Percentiles rank a stretch among this genome's conserved stretches.
Evolutionary conservation across 768 basidiomycete species (phyloP).

Genomic region (Leucocoprinus leucothites): DNA sequence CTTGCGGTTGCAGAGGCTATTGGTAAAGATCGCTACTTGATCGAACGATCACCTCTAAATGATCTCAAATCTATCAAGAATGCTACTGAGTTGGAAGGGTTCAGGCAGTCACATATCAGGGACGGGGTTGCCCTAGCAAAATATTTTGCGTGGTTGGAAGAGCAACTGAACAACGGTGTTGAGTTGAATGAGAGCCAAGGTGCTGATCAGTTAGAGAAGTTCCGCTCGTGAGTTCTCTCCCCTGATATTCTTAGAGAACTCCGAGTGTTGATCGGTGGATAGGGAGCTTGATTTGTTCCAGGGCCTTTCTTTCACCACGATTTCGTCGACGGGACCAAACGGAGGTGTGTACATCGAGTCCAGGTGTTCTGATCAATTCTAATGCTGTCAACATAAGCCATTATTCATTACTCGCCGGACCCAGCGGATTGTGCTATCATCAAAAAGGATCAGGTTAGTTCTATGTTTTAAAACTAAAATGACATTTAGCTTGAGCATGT

Average conservation of each 20-base stretch:
- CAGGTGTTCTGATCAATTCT: background rate
- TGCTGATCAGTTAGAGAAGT: constrained; percentile 75
- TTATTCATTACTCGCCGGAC: constrained; percentile 92
- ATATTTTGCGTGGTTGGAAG: constrained; percentile 96
- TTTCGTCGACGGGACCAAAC: constrained; percentile 91
- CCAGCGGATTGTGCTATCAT: constrained; percentile 71
- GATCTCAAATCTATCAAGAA: constrained; percentile 85
- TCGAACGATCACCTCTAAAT: constrained; percentile 69
- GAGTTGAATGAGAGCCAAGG: constrained; percentile 77
- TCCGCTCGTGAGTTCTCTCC: constrained; percentile 62
- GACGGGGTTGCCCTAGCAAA: constrained; percentile 85
- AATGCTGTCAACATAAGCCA: constrained; percentile 43
- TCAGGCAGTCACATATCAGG: constrained; percentile 83
- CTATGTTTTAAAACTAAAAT: background rate
- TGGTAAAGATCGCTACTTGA: constrained; percentile 52
- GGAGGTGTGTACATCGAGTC: constrained; percentile 52
- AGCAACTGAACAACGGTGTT: constrained; percentile 61
- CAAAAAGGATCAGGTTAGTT: constrained; percentile 61
- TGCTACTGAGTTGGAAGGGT: constrained; percentile 79
- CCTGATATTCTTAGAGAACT: constrained; percentile 3
- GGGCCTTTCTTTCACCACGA: constrained; percentile 89
- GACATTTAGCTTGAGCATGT: background rate
- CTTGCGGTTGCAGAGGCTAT: constrained; percentile 81
- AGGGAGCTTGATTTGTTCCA: constrained; percentile 80
- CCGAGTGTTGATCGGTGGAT: background rate